phyloP scores from a whole-genome alignment of 441 rosid species.

The Pelargonium myrrhifolium region DNA sequence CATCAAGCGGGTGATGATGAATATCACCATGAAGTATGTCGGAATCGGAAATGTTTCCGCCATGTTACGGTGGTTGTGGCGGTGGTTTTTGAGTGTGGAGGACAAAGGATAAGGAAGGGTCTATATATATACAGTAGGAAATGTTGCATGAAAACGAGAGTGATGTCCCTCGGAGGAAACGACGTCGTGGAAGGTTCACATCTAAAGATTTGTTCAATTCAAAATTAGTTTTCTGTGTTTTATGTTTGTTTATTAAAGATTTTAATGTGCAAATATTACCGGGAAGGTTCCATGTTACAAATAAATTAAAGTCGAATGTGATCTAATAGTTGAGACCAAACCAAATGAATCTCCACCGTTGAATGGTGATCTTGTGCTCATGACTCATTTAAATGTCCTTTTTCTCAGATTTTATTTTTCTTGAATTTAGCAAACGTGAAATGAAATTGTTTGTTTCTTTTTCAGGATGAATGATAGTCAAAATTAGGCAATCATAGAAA shows the following conservation, averaged over 20 bases:
- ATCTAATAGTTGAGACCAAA: not conserved
- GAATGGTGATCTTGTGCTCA: constrained; percentile 24
- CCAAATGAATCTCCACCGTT: constrained; percentile 19
- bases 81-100: constrained; percentile 14
- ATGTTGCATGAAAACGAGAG: constrained; percentile 16
- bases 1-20: constrained; percentile 27
- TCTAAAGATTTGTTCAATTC: too few relatives aligned
- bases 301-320: too few relatives aligned
- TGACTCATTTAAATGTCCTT: too few relatives aligned
- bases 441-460: constrained; percentile 1
- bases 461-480: constrained; percentile 18
- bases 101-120: too few relatives aligned
- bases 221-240: not conserved
- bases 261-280: constrained; percentile 9
- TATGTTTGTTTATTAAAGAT: too few relatives aligned
- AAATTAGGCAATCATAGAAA: constrained; percentile 34
- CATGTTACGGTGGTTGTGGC: constrained; percentile 23
- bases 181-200: constrained; percentile 20
- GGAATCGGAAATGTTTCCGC: constrained; percentile 22
- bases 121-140: constrained; percentile 12
- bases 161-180: constrained; percentile 8
- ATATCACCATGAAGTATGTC: constrained; percentile 20
- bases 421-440: not conserved
- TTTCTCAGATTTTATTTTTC: too few relatives aligned
- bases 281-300: constrained; percentile 18